These are phyloP conservation scores for Aspergillus sp. DNA, from an alignment of 2,329 filamentous ascomycete genomes.

Conservation along the genomic window DNA sequence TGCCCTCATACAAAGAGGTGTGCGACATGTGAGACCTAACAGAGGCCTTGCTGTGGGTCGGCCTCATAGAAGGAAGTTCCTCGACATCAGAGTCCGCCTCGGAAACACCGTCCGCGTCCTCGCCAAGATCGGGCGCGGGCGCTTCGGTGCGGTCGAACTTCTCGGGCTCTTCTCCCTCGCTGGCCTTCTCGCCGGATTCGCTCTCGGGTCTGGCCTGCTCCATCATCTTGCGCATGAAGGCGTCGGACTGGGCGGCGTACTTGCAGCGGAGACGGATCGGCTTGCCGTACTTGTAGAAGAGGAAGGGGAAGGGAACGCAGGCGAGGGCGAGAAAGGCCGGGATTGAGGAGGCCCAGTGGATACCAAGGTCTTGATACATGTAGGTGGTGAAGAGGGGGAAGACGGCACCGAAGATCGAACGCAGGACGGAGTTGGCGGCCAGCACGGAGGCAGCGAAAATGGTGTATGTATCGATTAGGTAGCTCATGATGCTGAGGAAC, in stretches of 20 bases:
- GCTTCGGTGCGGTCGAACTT: conserved; percentile 36
- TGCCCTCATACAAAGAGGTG: conserved; percentile 41
- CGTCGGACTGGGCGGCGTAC: conserved; percentile 38
- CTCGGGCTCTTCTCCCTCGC: conserved; percentile 15
- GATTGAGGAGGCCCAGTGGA: conserved; percentile 49
- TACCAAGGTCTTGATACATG: conserved; percentile 47
- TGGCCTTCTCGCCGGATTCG: conserved; percentile 21
- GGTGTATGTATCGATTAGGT: conserved; percentile 45
- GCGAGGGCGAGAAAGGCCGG: conserved; percentile 48
- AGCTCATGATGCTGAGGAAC: conserved; percentile 43
- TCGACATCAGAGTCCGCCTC: conserved; percentile 23
- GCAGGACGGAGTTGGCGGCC: conserved; percentile 47
- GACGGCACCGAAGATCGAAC: conserved; percentile 47
- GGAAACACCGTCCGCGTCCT: conserved; percentile 21
- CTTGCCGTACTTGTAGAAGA: conserved; percentile 45
- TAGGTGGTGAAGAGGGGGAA: conserved; percentile 50
- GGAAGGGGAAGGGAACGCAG: conserved; percentile 46
- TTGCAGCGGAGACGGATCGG: conserved; percentile 43
- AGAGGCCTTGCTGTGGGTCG: conserved; percentile 30
- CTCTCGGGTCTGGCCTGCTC: conserved; percentile 20
- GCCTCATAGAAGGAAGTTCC: conserved; percentile 19
- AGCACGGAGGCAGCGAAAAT: conserved; percentile 45
- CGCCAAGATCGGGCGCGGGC: conserved; percentile 17
- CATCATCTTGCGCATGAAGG: conserved; percentile 38
- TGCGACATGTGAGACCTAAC: conserved; percentile 18